These are phyloP conservation scores for Tephrocybe sp. DNA, from an alignment of 768 basidiomycete genomes.

Conservation along the genomic window DNA sequence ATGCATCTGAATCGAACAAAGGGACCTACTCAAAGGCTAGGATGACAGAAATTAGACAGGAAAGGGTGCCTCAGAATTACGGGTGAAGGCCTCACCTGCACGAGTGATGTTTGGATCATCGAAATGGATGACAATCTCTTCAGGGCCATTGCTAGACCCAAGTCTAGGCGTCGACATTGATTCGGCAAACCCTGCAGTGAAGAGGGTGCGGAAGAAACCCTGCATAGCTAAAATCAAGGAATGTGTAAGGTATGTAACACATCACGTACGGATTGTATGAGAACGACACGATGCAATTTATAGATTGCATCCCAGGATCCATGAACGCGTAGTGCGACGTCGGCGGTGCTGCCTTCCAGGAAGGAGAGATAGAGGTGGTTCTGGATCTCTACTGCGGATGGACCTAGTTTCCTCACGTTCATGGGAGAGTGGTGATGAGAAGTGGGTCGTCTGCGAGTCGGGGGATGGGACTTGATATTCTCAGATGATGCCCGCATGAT, in stretches of 20 bases:
- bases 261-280: conserved; percentile 78
- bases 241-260: background rate
- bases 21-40: conserved; percentile 84
- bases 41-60: conserved; percentile 8
- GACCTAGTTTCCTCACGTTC: conserved; percentile 39
- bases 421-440: conserved; percentile 8
- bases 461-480: conserved; percentile 3
- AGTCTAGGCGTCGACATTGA: conserved; percentile 41
- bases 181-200: conserved; percentile 78
- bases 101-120: conserved; percentile 89
- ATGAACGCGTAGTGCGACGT: conserved; percentile 70
- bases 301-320: conserved; percentile 74
- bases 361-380: conserved; percentile 78
- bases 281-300: conserved; percentile 78
- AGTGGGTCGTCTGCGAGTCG: background rate
- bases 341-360: conserved; percentile 69
- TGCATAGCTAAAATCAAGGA: conserved; percentile 26
- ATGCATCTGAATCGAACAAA: background rate
- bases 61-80: conserved; percentile 7
- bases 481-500: conserved; percentile 4
- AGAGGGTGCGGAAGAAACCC: conserved; percentile 89
- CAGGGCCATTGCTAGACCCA: conserved; percentile 30
- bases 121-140: conserved; percentile 70
- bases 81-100: conserved; percentile 52
- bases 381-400: conserved; percentile 60